Evolutionary conservation across 2,329 filamentous ascomycete genomes (phyloP).

Genomic region (Cryphonectria parasitica): DNA sequence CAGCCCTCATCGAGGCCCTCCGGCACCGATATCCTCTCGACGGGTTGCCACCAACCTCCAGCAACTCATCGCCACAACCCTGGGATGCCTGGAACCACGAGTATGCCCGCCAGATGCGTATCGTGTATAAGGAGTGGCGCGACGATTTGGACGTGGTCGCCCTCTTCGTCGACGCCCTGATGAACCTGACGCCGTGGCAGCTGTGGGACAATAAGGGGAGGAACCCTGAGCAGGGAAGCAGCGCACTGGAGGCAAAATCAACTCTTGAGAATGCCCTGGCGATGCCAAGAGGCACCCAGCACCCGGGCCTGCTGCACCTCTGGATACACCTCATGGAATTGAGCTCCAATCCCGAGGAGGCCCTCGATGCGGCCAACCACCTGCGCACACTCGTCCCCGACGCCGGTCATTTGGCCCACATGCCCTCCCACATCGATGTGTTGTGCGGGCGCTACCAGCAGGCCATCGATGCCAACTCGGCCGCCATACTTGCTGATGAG

Average conservation of each 20-base stretch:
- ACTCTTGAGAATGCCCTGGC: constrained; percentile 63
- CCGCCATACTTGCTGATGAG: constrained; percentile 70
- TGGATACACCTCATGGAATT: constrained; percentile 44
- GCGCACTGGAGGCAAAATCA: constrained; percentile 60
- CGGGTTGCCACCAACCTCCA: constrained; percentile 41
- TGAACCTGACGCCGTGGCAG: constrained; percentile 53
- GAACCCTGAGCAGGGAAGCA: constrained; percentile 54
- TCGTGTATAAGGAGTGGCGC: constrained; percentile 41
- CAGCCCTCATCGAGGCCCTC: constrained; percentile 66
- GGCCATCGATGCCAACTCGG: constrained; percentile 68
- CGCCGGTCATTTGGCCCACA: constrained; percentile 64
- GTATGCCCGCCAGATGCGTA: constrained; percentile 61
- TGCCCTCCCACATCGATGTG: constrained; percentile 78
- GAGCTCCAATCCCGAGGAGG: constrained; percentile 67
- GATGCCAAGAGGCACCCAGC: constrained; percentile 48
- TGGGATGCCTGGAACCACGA: constrained; percentile 58
- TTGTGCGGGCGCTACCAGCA: constrained; percentile 71
- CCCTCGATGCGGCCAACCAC: constrained; percentile 62
- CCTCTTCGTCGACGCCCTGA: constrained; percentile 57
- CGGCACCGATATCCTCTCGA: constrained; percentile 60
- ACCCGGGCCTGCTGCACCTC: constrained; percentile 69
- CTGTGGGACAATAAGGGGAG: constrained; percentile 47
- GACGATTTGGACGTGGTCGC: constrained; percentile 36
- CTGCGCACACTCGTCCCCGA: constrained; percentile 70
- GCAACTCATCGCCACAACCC: constrained; percentile 39